A percentile compares a stretch with the other conserved stretches of the same genome.
Conservation (phyloP, 2,329 filamentous ascomycete species). For the Trichoderma afroharzianum region DNA sequence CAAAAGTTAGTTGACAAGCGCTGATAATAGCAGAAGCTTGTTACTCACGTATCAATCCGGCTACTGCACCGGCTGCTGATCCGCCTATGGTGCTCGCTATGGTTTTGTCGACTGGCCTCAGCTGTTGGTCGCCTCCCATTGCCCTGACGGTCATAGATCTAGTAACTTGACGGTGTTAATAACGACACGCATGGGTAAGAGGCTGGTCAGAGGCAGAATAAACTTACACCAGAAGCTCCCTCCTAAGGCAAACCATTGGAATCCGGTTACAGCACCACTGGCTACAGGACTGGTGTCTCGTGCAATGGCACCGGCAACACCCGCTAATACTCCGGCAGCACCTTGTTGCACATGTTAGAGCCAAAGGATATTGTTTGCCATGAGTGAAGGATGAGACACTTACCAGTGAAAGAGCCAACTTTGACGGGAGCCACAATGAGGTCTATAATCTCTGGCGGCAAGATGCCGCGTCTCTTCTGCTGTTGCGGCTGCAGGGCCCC, state of each 20-base stretch:
- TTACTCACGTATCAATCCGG: slow-evolving; percentile 50
- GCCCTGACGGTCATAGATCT: slow-evolving; percentile 45
- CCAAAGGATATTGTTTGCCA: neutral
- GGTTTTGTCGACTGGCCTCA: slow-evolving; percentile 57
- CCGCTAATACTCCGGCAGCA: slow-evolving; percentile 57
- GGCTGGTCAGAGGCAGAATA: neutral
- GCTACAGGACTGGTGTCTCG: slow-evolving; percentile 63
- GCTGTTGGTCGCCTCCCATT: slow-evolving; percentile 48
- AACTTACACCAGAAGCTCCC: slow-evolving; percentile 70
- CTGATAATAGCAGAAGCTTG: neutral
- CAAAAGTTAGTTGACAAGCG: slow-evolving; percentile 20
- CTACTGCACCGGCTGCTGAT: slow-evolving; percentile 62
- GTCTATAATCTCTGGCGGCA: slow-evolving; percentile 43
- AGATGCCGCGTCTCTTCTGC: slow-evolving; percentile 32
- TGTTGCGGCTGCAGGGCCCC: slow-evolving; percentile 18
- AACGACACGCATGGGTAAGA: neutral
- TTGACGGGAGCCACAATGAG: slow-evolving; percentile 52
- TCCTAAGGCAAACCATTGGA: slow-evolving; percentile 79
- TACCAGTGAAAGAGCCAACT: slow-evolving; percentile 58
- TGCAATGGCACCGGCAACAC: slow-evolving; percentile 68
- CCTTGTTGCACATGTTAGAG: slow-evolving; percentile 40
- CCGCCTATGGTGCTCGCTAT: slow-evolving; percentile 69
- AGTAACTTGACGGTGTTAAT: slow-evolving; percentile 39
- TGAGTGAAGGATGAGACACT: slow-evolving; percentile 5
- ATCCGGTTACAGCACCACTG: slow-evolving; percentile 67